These are phyloP conservation scores for Pistacia atlantica DNA, from an alignment of 345 rosid species.

Conservation along the genomic window DNA sequence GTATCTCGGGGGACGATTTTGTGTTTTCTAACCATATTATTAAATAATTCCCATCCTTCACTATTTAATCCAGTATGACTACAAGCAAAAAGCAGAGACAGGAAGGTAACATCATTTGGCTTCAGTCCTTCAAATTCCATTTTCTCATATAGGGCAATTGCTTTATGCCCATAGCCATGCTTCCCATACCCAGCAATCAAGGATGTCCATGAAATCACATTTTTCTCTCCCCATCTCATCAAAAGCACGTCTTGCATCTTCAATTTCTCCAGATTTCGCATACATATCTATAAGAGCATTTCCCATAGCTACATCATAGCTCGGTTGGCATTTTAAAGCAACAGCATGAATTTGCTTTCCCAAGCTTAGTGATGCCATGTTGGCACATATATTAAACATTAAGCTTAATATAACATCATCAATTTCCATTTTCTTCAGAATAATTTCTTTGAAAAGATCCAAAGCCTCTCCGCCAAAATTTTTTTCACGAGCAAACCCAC, in stretches of 20 bases:
- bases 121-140: conserved; percentile 57
- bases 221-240: conserved; percentile 52
- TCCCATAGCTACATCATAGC: conserved; percentile 48
- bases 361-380: conserved; percentile 39
- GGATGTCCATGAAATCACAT: conserved; percentile 74
- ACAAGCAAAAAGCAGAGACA: conserved; percentile 69
- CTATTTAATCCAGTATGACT: conserved; percentile 59
- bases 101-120: conserved; percentile 67
- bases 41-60: conserved; percentile 61
- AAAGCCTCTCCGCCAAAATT: conserved; percentile 37
- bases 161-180: conserved; percentile 60
- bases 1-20: conserved; percentile 49
- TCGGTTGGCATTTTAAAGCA: conserved; percentile 47
- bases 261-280: conserved; percentile 68
- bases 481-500: conserved; percentile 47
- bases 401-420: conserved; percentile 59
- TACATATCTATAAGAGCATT: conserved; percentile 81
- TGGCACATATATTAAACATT: conserved; percentile 66
- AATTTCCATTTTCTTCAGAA: conserved; percentile 40
- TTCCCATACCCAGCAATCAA: conserved; percentile 69
- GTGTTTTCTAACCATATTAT: conserved; percentile 53
- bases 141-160: conserved; percentile 52
- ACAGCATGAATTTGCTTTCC: conserved; percentile 76
- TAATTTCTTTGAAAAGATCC: conserved; percentile 57
- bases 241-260: conserved; percentile 55